These are phyloP conservation scores for Phialophora macrospora DNA, from an alignment of 2,329 filamentous ascomycete species.

Conservation along the genomic window DNA sequence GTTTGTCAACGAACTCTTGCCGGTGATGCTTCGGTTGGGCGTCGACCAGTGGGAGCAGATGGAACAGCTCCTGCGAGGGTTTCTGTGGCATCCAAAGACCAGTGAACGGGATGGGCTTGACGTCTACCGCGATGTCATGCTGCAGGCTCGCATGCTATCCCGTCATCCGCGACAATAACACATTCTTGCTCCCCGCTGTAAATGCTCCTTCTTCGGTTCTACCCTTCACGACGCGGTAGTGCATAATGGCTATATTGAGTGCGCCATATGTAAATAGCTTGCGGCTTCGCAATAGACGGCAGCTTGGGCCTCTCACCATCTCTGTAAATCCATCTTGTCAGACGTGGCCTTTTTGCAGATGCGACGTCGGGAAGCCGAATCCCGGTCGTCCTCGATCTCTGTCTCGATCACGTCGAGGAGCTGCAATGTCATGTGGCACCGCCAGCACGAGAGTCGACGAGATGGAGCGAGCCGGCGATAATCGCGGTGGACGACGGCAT, in stretches of 20 bases:
- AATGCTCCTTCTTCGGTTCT: not conserved
- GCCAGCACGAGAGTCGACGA: too few relatives aligned
- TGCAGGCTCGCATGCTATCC: not conserved
- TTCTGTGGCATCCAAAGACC: constrained; percentile 7
- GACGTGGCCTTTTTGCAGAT: not conserved
- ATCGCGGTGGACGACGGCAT: too few relatives aligned
- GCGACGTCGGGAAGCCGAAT: too few relatives aligned
- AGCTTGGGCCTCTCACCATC: not conserved
- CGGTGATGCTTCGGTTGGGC: too few relatives aligned
- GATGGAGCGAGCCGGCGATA: too few relatives aligned
- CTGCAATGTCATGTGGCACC: too few relatives aligned
- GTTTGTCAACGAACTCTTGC: too few relatives aligned
- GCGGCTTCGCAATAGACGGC: too few relatives aligned
- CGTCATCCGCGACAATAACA: not conserved
- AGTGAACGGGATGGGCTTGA: not conserved
- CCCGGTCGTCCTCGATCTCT: too few relatives aligned
- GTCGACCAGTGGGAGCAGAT: not conserved
- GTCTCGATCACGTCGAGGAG: too few relatives aligned
- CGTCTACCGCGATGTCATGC: not conserved
- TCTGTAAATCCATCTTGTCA: not conserved
- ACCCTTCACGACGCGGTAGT: not conserved
- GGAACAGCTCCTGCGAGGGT: not conserved
- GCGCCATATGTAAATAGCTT: too few relatives aligned
- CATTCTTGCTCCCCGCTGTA: not conserved
- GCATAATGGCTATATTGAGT: too few relatives aligned